These are phyloP conservation scores for Bondarzewia mesenterica DNA, from an alignment of 1,284 basidiomycete genomes.

Conservation along the genomic window DNA sequence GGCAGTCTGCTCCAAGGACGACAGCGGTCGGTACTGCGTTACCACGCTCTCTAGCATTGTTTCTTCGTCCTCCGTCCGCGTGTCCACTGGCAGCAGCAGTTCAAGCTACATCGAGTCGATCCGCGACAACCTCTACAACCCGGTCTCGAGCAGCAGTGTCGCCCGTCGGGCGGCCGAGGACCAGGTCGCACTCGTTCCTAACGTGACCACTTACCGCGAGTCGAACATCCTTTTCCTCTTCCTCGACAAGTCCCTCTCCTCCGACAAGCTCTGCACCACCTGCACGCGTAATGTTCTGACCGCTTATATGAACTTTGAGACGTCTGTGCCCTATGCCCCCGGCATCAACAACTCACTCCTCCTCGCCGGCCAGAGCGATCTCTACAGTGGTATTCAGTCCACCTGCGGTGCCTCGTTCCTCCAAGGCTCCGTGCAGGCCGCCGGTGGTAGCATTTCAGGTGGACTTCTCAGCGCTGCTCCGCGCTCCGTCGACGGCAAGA, in stretches of 20 bases:
- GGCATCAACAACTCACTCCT: constrained; percentile 61
- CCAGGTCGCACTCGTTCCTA: constrained; percentile 41
- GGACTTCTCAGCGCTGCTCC: constrained; percentile 24
- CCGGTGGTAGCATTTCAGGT: constrained; percentile 43
- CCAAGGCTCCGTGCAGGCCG: constrained; percentile 54
- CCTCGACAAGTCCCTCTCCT: constrained; percentile 45
- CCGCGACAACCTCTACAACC: not conserved
- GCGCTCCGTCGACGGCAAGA: constrained; percentile 14
- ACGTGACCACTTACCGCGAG: constrained; percentile 53
- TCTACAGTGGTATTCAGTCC: constrained; percentile 54
- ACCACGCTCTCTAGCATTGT: constrained; percentile 9
- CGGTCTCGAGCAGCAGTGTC: constrained; percentile 11
- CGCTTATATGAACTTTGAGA: constrained; percentile 72
- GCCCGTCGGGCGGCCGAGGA: constrained; percentile 17
- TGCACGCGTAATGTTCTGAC: constrained; percentile 75
- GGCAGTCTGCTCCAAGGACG: constrained; percentile 72
- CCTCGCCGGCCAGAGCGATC: constrained; percentile 52
- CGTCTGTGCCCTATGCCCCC: constrained; percentile 60
- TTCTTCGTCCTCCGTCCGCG: constrained; percentile 15
- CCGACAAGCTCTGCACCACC: constrained; percentile 59
- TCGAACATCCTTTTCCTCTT: constrained; percentile 78
- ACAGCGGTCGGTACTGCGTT: constrained; percentile 62
- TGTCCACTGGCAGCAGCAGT: not conserved
- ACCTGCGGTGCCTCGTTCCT: constrained; percentile 63
- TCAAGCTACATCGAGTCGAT: not conserved